Conservation (phyloP, 805 yeast species). For the Hanseniaspora meyeri region DNA sequence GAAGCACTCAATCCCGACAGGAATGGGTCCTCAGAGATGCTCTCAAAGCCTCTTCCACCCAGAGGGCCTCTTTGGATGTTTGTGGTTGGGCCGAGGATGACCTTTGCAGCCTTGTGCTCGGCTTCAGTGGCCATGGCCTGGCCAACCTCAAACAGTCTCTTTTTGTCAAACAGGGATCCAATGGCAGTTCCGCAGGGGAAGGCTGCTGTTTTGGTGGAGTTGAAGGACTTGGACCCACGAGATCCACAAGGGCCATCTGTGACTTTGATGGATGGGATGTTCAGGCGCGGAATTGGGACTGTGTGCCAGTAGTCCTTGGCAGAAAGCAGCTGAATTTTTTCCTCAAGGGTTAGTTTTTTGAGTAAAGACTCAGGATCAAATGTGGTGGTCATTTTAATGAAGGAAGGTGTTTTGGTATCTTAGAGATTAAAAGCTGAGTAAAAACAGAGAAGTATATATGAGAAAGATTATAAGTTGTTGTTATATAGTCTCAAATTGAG, state of each 20-base stretch:
- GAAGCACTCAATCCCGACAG: conserved; percentile 37
- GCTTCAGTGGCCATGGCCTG: conserved; percentile 43
- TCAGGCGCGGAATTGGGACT: conserved; percentile 28
- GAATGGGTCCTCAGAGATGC: conserved; percentile 50
- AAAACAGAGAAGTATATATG: too few relatives aligned
- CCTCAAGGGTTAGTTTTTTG: conserved; percentile 21
- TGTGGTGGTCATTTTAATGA: neutral
- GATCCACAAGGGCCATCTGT: conserved; percentile 56
- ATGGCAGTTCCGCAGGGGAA: conserved; percentile 51
- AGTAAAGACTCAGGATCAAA: conserved; percentile 20
- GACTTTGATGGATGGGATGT: conserved; percentile 37
- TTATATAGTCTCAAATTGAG: too few relatives aligned
- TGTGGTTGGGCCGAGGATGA: conserved; percentile 38
- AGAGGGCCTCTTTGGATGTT: conserved; percentile 47
- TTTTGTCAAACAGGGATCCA: conserved; percentile 45
- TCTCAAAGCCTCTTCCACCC: conserved; percentile 54
- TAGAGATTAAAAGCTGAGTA: too few relatives aligned
- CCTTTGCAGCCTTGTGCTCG: conserved; percentile 40
- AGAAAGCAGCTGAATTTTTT: conserved; percentile 26
- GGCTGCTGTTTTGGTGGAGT: conserved; percentile 43
- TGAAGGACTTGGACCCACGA: conserved; percentile 42
- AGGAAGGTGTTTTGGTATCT: too few relatives aligned
- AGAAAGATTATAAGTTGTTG: too few relatives aligned
- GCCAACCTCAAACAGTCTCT: conserved; percentile 39
- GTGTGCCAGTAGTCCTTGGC: conserved; percentile 46